phyloP scores from a whole-genome alignment of 1,139 yeast species.

The Zygosaccharomyces sapae region DNA sequence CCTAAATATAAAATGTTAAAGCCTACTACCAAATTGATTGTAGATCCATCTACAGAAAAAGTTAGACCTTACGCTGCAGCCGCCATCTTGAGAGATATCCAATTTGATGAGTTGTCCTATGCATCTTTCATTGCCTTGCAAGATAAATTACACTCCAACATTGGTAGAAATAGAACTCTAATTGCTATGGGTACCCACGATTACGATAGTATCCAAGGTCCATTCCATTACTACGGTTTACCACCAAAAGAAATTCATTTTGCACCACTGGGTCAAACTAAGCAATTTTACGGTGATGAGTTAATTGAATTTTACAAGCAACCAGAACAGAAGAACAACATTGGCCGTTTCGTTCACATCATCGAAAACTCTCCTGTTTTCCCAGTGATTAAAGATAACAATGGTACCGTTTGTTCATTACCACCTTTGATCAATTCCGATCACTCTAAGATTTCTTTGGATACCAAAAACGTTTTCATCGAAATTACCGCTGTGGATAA shows the following conservation, averaged over 20 bases:
- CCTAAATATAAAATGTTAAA: conserved; percentile 63
- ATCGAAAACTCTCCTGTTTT: conserved; percentile 84
- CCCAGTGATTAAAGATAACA: conserved; percentile 83
- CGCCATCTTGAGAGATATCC: conserved; percentile 80
- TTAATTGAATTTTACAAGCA: conserved; percentile 75
- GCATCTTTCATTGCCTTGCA: conserved; percentile 94
- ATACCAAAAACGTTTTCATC: conserved; percentile 83
- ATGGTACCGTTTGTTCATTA: conserved; percentile 77
- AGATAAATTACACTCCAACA: conserved; percentile 90
- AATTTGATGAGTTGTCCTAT: conserved; percentile 77
- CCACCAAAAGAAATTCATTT: conserved; percentile 75
- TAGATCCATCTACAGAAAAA: conserved; percentile 65
- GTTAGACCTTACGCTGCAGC: conserved; percentile 93
- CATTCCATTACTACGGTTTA: conserved; percentile 84
- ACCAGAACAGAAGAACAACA: conserved; percentile 74
- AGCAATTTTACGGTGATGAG: conserved; percentile 69
- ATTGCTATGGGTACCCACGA: conserved; percentile 99
- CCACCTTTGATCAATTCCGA: conserved; percentile 97
- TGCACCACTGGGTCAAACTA: conserved; percentile 80
- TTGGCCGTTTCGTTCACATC: conserved; percentile 83
- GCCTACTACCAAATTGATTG: conserved; percentile 64
- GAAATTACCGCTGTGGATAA: conserved; percentile 95
- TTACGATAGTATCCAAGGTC: conserved; percentile 73
- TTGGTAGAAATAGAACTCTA: conserved; percentile 93
- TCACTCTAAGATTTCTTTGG: conserved; percentile 78